Base-by-base conservation (phyloP, 805 yeast species). In the Candida nemodendra region DNA sequence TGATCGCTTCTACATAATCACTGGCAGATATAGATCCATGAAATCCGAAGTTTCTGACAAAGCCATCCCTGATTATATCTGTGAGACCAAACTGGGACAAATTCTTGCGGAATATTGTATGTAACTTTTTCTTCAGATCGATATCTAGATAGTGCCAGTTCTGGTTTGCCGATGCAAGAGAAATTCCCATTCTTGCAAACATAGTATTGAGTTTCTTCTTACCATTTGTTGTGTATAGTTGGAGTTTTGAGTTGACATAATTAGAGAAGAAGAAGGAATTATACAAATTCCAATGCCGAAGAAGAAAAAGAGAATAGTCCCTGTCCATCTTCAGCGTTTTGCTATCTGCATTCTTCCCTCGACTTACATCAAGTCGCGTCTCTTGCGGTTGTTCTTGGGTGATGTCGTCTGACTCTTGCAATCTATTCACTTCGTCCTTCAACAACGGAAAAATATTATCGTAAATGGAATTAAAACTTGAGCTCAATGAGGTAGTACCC, bases 151-250 rank as follows among this genome's bases (percentile, higher is more conserved):
- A 95, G 18, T 83, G 71, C 98, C 98, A 93, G 39, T 80, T 80
- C 59, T 93, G 96, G 53, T 81, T 84, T 0, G 98, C 93, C n/a
- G 83, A 81, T 5, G 79, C 82, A 32, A 93, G 68, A 0, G 96
- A 82, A 5, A 93, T 83, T 6, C 99, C 99, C 96, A 95, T 93
- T 51, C 84, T 78, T 2, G 99, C 99, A 65, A 93, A 87, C 76
- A 93, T 73, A 51, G 89, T 88, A 57, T 90, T 95, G 34, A 93
- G 66, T 47, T 80, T 76, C 56, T 86, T 88, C 48, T 82, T 76
- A 5, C 99, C 99, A 41, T 84, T 90, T 54, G 87, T 96, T 22
- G 90, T 83, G 93, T 96, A 93, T 26, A 93, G 66, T 39, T 79
- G 79, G 39, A 93, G 66, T 57, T 89, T 86, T 9, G 98, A 84